Evolutionary conservation across 129 eudicot species (phyloP).

Genomic region (Silybum marianum): DNA sequence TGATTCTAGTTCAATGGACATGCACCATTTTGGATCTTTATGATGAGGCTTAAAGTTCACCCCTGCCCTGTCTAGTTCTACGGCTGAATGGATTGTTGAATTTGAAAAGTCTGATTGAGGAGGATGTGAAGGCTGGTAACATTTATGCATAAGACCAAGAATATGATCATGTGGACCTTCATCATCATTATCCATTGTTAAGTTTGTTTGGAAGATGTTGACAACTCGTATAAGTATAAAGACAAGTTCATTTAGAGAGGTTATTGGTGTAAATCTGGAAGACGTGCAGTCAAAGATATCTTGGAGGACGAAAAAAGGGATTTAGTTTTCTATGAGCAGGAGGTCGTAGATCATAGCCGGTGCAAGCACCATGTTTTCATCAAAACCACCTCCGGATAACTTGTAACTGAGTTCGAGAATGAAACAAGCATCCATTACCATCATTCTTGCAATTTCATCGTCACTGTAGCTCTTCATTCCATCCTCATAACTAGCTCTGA

Average conservation of each 20-base stretch:
- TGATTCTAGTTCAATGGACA: neutral
- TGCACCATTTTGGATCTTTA: neutral
- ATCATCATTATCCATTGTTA: neutral
- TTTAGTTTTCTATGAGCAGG: constrained; percentile 11
- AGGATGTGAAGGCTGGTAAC: constrained; percentile 3
- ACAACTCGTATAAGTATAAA: neutral
- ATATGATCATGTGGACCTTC: neutral
- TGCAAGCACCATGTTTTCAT: neutral
- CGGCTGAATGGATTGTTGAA: neutral
- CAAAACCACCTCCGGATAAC: neutral
- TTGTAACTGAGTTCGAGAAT: neutral
- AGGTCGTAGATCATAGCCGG: neutral
- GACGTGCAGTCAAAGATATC: constrained; percentile 1
- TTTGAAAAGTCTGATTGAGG: neutral
- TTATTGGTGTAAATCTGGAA: neutral
- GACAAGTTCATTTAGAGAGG: neutral
- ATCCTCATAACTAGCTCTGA: neutral
- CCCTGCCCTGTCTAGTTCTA: neutral
- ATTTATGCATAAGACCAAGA: constrained; percentile 7
- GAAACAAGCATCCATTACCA: constrained; percentile 9
- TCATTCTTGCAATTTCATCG: neutral
- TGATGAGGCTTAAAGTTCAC: neutral
- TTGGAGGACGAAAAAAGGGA: constrained; percentile 8
- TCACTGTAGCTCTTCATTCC: neutral
- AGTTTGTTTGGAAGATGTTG: neutral